These are phyloP conservation scores for Solanum commersonii DNA, from an alignment of 257 asterid species.

Conservation along the genomic window DNA sequence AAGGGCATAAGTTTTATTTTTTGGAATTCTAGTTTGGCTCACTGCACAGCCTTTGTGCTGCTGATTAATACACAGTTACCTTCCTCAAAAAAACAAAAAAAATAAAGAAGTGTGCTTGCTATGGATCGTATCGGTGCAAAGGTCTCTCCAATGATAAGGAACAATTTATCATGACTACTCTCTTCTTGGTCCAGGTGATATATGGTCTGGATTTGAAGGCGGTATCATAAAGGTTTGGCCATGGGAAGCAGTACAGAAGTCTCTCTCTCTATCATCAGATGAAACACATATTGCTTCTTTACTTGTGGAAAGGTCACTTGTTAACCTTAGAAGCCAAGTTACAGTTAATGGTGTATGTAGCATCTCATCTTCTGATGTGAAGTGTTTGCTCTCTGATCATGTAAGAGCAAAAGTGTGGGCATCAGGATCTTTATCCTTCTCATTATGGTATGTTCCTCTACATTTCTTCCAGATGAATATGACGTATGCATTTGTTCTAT, in stretches of 20 bases:
- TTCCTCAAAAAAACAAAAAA: neutral
- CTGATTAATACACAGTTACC: neutral
- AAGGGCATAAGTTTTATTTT: neutral
- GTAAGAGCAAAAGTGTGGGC: conserved; percentile 79
- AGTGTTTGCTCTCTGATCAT: conserved; percentile 55
- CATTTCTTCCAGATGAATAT: neutral
- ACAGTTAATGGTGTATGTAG: conserved; percentile 76
- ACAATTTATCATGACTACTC: neutral
- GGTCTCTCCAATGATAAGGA: neutral
- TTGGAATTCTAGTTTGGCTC: neutral
- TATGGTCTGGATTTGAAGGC: conserved; percentile 90
- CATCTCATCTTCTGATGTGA: conserved; percentile 83
- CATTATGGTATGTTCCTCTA: conserved; percentile 52
- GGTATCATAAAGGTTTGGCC: conserved; percentile 84
- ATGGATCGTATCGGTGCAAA: neutral
- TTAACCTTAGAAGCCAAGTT: conserved; percentile 81
- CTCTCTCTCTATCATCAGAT: conserved; percentile 61
- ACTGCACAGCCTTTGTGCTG: neutral
- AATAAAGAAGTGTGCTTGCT: neutral
- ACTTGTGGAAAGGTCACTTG: conserved; percentile 63
- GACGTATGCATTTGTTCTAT: neutral
- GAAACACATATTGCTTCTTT: conserved; percentile 85
- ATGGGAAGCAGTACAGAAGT: conserved; percentile 78
- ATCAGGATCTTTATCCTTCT: conserved; percentile 63
- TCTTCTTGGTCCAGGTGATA: conserved; percentile 50